Evolutionary conservation across 1,284 basidiomycete genomes (phyloP).

Genomic region (Leccinum solheimii): DNA sequence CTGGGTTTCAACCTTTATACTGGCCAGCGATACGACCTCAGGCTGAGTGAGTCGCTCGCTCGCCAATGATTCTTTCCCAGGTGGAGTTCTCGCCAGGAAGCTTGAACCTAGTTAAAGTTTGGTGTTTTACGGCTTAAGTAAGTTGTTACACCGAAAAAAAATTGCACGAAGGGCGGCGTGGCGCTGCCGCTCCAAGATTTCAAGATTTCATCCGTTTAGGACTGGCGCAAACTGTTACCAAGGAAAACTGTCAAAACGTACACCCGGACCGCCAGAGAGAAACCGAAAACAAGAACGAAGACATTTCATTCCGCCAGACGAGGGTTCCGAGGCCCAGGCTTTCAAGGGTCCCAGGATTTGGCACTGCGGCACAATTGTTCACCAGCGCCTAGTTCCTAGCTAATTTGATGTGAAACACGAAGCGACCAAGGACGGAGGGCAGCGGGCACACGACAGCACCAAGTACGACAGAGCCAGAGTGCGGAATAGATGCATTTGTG

Average conservation of each 20-base stretch:
- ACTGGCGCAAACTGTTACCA: not conserved
- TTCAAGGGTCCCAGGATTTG: not conserved
- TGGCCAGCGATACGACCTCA: not conserved
- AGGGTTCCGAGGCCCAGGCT: not conserved
- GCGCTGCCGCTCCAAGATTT: not conserved
- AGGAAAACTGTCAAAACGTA: not conserved
- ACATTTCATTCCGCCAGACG: not conserved
- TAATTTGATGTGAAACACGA: not conserved
- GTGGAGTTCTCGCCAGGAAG: not conserved
- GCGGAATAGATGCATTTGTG: constrained; percentile 5
- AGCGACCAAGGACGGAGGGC: not conserved
- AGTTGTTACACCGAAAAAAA: not conserved
- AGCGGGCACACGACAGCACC: not conserved
- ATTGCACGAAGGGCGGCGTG: not conserved
- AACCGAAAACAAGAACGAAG: not conserved
- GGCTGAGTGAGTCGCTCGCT: not conserved
- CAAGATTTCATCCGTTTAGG: not conserved
- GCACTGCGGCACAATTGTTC: no score
- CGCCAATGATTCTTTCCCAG: not conserved
- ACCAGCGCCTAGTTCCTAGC: not conserved
- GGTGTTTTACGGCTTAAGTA: not conserved
- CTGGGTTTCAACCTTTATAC: not conserved
- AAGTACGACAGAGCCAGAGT: not conserved
- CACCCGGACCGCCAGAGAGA: not conserved
- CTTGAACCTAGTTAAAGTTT: not conserved